Evolutionary conservation across 2,329 filamentous ascomycete species (phyloP), one percentile per base, ranked within the genome.

Genomic region (Aspergillus nomiae): DNA sequence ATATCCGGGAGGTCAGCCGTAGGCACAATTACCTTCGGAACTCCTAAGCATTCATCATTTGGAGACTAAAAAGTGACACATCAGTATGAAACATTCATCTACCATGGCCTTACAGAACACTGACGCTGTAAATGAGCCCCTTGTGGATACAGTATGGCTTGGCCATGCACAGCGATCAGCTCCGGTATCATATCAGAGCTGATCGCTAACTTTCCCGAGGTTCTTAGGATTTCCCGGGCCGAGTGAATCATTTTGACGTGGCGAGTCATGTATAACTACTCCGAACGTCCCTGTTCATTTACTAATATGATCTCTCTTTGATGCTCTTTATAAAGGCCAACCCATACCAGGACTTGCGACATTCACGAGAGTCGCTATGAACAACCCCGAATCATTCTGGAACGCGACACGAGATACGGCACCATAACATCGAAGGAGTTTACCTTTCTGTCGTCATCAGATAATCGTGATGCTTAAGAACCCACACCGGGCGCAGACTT

Each of bases 311-410:
- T 3, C 8, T 10, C 8, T 9, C 0, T 41, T 41, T 9, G 16
- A 8, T n/a, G 38, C 7, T 10, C 38, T 2, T n/a, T n/a, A 1
- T 3, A 9, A 9, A 8, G 16, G 8, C 1, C 19, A n/a, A 10
- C 1, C 7, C 9, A 2, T 7, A 41, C 9, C 2, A 19, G 19
- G 4, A 7, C 7, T 10, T 19, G 19, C 38, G 8, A 10, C 19
- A n/a, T 4, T 1, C 0, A 8, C 10, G 7, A 9, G 10, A n/a
- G 16, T 4, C 8, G 4, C 16, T 9, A n/a, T 3, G 7, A 41
- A 4, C 8, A 16, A 41, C 16, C 19, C 7, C 3, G 19, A 19
- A n/a, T 7, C 8, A n/a, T 16, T 4, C 4, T 38, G 1, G 7
- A 8, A 8, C 4, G 36, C 36, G 16, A 3, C 7, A 9, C 9